phyloP scores from a whole-genome alignment of 1,139 yeast species.

The Debaryomycetaceae sp. region DNA sequence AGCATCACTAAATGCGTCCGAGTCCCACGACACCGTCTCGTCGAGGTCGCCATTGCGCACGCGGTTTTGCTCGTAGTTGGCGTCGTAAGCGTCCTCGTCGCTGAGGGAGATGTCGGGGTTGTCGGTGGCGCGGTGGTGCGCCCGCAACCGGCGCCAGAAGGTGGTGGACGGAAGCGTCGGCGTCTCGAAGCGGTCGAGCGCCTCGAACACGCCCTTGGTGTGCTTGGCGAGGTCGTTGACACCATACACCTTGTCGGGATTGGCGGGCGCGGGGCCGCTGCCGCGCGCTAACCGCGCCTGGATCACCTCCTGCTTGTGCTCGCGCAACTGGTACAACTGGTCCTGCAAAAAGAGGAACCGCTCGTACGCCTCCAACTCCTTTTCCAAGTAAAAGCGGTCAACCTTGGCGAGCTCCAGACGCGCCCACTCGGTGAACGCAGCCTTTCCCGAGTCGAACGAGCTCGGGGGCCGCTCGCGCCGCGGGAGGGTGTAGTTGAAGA shows the following conservation, averaged over 20 bases:
- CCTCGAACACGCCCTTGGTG: conserved; percentile 28
- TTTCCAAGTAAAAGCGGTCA: conserved; percentile 53
- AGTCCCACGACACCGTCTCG: too few species aligned
- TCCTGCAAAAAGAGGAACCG: conserved; percentile 61
- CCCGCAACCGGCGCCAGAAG: conserved; percentile 31
- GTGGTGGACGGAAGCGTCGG: conserved; percentile 55
- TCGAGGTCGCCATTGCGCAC: conserved; percentile 43
- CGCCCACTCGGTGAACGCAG: conserved; percentile 58
- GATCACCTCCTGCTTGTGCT: conserved; percentile 36
- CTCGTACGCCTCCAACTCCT: conserved; percentile 57
- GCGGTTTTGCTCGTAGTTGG: conserved; percentile 36
- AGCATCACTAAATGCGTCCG: too few species aligned
- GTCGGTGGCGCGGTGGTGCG: background rate
- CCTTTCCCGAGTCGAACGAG: conserved; percentile 25
- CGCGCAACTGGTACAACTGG: conserved; percentile 60
- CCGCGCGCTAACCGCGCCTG: conserved; percentile 13
- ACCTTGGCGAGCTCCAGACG: conserved; percentile 56
- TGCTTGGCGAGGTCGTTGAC: conserved; percentile 31
- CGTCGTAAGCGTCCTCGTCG: conserved; percentile 16
- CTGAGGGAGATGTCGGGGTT: conserved; percentile 16
- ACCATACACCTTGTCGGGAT: conserved; percentile 14
- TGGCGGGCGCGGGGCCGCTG: conserved; percentile 6
- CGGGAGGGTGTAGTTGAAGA: conserved; percentile 21
- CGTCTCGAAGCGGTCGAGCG: conserved; percentile 43
- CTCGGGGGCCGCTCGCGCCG: conserved; percentile 11